These are phyloP conservation scores for Venturia oleaginea DNA, from an alignment of 2,329 filamentous ascomycete genomes.

Conservation along the genomic window DNA sequence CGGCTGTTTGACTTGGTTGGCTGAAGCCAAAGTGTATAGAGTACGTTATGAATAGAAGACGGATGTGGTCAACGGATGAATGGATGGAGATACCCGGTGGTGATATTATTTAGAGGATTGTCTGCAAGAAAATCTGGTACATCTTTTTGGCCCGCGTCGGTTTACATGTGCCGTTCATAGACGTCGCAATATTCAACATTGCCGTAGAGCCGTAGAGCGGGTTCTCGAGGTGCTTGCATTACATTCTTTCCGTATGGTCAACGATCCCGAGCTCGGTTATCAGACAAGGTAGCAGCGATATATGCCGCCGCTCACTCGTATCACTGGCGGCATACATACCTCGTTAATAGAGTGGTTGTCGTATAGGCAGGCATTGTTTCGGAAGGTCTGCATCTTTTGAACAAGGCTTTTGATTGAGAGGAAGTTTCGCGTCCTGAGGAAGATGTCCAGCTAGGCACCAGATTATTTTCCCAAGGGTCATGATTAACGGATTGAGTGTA, in stretches of 20 bases:
- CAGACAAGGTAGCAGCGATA: not conserved
- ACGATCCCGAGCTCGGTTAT: not conserved
- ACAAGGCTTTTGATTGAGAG: not conserved
- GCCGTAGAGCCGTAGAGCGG: too few relatives aligned
- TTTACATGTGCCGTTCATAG: not conserved
- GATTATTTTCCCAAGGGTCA: not conserved
- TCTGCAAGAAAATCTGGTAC: not conserved
- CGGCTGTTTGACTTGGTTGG: not conserved
- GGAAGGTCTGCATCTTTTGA: not conserved
- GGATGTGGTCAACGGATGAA: not conserved
- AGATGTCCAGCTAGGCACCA: not conserved
- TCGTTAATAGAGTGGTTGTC: too few relatives aligned
- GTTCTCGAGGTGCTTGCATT: too few relatives aligned
- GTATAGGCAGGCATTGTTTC: not conserved
- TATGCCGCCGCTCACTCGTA: not conserved
- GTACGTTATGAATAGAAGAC: not conserved
- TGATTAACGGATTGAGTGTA: not conserved
- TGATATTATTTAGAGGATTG: slow-evolving; percentile 20
- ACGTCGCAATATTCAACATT: too few relatives aligned
- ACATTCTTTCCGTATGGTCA: not conserved
- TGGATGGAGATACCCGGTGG: slow-evolving; percentile 5
- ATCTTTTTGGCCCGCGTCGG: not conserved
- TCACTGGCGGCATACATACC: too few relatives aligned
- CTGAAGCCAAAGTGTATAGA: not conserved
- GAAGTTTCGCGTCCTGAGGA: not conserved